Conservation (phyloP, 495 filamentous ascomycete species). For the Talaromyces borbonicus region DNA sequence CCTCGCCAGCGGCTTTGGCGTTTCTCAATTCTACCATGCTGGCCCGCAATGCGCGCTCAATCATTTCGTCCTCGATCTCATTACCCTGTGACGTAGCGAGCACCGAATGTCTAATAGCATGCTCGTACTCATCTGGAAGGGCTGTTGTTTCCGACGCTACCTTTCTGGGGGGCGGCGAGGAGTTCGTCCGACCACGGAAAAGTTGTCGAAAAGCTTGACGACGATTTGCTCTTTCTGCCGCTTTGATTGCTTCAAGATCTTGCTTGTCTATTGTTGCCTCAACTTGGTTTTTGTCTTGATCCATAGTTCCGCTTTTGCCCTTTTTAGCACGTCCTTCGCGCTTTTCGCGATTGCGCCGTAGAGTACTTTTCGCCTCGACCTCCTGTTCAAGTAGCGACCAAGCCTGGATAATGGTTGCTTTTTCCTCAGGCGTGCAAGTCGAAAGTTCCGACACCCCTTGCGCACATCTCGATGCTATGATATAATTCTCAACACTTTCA, state of each 20-base stretch:
- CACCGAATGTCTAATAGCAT: constrained; percentile 59
- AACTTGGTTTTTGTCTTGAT: constrained; percentile 6
- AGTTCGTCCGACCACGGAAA: constrained; percentile 2
- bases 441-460: constrained; percentile 60
- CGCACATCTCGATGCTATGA: constrained; percentile 58
- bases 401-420: constrained; percentile 42
- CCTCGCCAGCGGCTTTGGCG: constrained; percentile 18
- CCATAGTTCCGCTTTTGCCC: constrained; percentile 26
- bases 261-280: not conserved
- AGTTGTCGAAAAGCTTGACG: not conserved
- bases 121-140: constrained; percentile 46
- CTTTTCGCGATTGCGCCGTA: constrained; percentile 9
- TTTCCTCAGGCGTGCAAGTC: constrained; percentile 38
- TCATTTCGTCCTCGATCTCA: constrained; percentile 50
- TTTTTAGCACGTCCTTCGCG: constrained; percentile 24
- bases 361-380: constrained; percentile 37
- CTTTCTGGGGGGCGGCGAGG: not conserved
- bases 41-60: constrained; percentile 61
- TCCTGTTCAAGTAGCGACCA: constrained; percentile 48
- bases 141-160: not conserved
- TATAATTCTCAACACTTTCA: constrained; percentile 56
- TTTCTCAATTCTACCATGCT: constrained; percentile 51
- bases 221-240: not conserved
- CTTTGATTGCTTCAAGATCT: constrained; percentile 14
- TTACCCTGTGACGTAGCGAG: constrained; percentile 58